These are phyloP conservation scores for Eucalyptus polybractea DNA, from an alignment of 345 rosid species.

Conservation along the genomic window DNA sequence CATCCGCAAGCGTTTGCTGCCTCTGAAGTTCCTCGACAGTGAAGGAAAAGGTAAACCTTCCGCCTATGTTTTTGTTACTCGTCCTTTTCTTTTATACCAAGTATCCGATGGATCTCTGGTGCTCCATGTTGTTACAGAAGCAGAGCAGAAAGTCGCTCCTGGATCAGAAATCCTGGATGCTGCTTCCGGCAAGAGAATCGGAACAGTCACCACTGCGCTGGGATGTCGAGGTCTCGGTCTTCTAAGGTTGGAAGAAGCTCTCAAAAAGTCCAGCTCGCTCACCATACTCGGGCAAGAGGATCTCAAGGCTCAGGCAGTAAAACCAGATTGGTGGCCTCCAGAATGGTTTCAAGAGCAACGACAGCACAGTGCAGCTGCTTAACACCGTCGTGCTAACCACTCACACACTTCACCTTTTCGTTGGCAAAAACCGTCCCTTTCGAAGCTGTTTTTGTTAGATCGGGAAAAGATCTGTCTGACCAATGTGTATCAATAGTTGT, in stretches of 20 bases:
- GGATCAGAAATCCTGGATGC: slow-evolving; percentile 54
- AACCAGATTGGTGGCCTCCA: slow-evolving; percentile 82
- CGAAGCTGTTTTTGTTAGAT: not conserved
- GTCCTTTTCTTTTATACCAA: not conserved
- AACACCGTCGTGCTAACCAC: not conserved
- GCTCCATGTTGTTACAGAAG: slow-evolving; percentile 19
- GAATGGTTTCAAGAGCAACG: slow-evolving; percentile 54
- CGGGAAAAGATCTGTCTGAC: not conserved
- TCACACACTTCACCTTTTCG: not conserved
- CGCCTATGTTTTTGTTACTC: not conserved
- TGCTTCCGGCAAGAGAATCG: slow-evolving; percentile 53
- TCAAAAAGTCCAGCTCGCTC: slow-evolving; percentile 24
- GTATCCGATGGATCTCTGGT: not conserved
- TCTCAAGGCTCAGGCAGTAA: slow-evolving; percentile 48
- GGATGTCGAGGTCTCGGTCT: slow-evolving; percentile 74
- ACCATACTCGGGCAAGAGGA: slow-evolving; percentile 34
- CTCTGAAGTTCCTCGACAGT: slow-evolving; percentile 43
- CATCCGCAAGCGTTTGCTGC: slow-evolving; percentile 73
- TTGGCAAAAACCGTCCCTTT: not conserved
- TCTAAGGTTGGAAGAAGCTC: slow-evolving; percentile 57
- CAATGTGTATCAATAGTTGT: not conserved
- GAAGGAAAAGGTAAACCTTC: slow-evolving; percentile 40
- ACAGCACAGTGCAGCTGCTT: slow-evolving; percentile 20
- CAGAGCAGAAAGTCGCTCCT: slow-evolving; percentile 37
- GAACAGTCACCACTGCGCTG: slow-evolving; percentile 56